Evolutionary conservation across 257 asterid species (phyloP).

Genomic region (Nicotiana obtusifolia): DNA sequence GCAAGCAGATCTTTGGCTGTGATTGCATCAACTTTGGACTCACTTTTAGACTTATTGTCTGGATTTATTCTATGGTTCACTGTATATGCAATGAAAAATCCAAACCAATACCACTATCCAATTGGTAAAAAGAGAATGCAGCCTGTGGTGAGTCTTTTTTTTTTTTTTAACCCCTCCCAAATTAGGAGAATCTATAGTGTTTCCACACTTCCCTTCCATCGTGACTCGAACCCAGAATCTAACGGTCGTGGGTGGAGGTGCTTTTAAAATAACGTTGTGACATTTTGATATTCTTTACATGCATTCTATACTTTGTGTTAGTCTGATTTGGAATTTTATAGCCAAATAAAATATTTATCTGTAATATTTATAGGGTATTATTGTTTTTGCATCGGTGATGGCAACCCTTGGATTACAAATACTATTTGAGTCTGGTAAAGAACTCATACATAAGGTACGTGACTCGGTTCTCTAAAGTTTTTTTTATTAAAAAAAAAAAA

Average conservation of each 20-base stretch:
- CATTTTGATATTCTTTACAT: not conserved
- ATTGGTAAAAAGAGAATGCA: slow-evolving; percentile 94
- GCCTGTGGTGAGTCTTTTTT: slow-evolving; percentile 78
- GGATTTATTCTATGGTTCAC: slow-evolving; percentile 93
- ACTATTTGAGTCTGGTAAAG: slow-evolving; percentile 66
- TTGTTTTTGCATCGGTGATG: slow-evolving; percentile 91
- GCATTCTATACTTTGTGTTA: too few species aligned
- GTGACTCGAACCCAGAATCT: too few species aligned
- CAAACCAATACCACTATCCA: slow-evolving; percentile 77
- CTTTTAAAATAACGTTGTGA: too few species aligned
- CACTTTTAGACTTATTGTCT: slow-evolving; percentile 76
- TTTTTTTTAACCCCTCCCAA: too few species aligned
- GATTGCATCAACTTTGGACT: slow-evolving; percentile 91
- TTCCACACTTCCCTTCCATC: too few species aligned
- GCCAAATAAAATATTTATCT: too few species aligned
- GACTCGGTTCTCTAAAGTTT: too few species aligned
- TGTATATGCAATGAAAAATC: slow-evolving; percentile 68
- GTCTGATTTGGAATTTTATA: too few species aligned
- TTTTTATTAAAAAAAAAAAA: too few species aligned
- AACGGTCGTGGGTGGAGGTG: too few species aligned
- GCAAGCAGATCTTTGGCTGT: slow-evolving; percentile 91
- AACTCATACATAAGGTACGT: slow-evolving; percentile 59
- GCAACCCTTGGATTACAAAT: slow-evolving; percentile 89
- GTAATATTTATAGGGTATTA: slow-evolving; percentile 56
- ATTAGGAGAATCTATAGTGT: too few species aligned